phyloP scores from a whole-genome alignment of 2,329 filamentous ascomycete species.

The Pseudocercospora vitis region DNA sequence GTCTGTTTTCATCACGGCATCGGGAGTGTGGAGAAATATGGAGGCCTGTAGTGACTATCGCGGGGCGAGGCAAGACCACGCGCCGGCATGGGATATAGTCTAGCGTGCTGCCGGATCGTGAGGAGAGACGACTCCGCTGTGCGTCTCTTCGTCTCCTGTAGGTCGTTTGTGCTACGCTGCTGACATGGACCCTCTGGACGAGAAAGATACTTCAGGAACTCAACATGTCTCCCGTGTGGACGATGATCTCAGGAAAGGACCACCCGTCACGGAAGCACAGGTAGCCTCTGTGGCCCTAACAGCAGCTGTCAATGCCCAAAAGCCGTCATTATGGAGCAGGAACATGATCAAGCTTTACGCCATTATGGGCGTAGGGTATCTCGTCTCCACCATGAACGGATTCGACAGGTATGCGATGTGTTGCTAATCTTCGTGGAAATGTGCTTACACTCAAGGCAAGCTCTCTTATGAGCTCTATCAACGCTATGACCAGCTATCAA shows the following conservation, averaged over 20 bases:
- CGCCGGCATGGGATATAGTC: conserved; percentile 2
- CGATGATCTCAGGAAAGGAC: conserved; percentile 22
- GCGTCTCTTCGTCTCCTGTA: not conserved
- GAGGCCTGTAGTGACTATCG: conserved; percentile 13
- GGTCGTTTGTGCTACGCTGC: conserved; percentile 28
- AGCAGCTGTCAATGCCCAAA: conserved; percentile 25
- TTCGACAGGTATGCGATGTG: conserved; percentile 32
- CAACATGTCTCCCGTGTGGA: conserved; percentile 24
- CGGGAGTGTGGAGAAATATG: conserved; percentile 24
- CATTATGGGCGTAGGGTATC: conserved; percentile 28
- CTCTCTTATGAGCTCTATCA: conserved; percentile 51
- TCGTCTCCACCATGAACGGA: conserved; percentile 28
- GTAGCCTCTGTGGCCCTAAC: conserved; percentile 29
- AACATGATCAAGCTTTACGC: conserved; percentile 30
- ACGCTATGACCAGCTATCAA: conserved; percentile 55
- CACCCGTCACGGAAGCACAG: conserved; percentile 25
- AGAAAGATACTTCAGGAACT: conserved; percentile 42
- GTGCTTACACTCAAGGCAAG: conserved; percentile 28
- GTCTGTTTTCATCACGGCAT: conserved; percentile 13
- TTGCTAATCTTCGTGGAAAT: not conserved
- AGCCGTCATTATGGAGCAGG: conserved; percentile 27
- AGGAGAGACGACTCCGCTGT: conserved; percentile 10
- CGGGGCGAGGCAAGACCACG: conserved; percentile 14
- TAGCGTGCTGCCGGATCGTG: not conserved
- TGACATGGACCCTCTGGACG: conserved; percentile 47